phyloP scores from a whole-genome alignment of 2,329 filamentous ascomycete species.

The Daldinia sp. region DNA sequence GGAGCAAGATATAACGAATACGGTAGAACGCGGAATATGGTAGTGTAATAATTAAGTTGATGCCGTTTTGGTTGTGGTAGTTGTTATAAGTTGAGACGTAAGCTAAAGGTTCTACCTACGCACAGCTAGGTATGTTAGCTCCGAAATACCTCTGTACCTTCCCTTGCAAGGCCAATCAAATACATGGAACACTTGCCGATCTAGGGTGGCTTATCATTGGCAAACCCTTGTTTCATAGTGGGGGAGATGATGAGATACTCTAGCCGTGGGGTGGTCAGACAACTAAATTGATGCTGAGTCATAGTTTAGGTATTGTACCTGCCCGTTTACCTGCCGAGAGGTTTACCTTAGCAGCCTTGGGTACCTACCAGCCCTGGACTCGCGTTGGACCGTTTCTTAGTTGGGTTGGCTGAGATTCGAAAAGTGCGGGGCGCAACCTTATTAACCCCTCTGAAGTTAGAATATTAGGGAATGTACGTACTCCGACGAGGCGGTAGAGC shows the following conservation, averaged over 20 bases:
- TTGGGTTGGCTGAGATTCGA: not conserved
- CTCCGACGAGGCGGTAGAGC: constrained; percentile 8
- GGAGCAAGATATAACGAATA: constrained; percentile 6
- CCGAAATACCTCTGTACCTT: constrained; percentile 20
- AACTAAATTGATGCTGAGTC: constrained; percentile 2
- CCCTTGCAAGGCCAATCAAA: not conserved
- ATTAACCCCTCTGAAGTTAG: constrained; percentile 14
- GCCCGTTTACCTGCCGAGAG: constrained; percentile 3
- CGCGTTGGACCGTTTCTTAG: too few species aligned
- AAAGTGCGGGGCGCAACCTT: not conserved
- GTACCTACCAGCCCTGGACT: not conserved
- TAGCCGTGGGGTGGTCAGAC: constrained; percentile 15
- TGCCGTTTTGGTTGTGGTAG: constrained; percentile 13
- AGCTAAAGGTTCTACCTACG: not conserved
- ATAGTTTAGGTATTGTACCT: not conserved
- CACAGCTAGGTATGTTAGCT: too few species aligned
- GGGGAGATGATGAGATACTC: not conserved
- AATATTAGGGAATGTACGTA: constrained; percentile 17
- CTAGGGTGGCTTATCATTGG: constrained; percentile 8
- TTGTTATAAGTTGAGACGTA: constrained; percentile 18
- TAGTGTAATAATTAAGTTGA: constrained; percentile 5
- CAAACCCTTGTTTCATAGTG: not conserved
- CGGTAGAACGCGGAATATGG: not conserved
- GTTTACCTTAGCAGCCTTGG: constrained; percentile 14
- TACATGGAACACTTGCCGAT: constrained; percentile 4